Percentiles rank a stretch among this genome's conserved stretches.
Conservation (phyloP, 257 asterid genomes). For the Solanum tarijense region DNA sequence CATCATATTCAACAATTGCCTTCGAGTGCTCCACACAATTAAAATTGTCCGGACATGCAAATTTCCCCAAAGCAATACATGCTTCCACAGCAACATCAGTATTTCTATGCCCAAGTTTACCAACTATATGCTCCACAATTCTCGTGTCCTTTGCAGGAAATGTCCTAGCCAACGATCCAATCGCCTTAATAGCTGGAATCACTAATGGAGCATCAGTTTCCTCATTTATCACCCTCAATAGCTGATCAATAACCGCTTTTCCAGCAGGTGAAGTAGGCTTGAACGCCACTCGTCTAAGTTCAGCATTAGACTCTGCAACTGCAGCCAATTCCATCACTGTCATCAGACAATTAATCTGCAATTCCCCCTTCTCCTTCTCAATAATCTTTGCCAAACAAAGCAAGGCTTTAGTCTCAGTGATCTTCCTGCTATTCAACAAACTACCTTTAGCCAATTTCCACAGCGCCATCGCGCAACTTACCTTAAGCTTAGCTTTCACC, state of each 20-base stretch:
- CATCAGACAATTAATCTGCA: constrained; percentile 60
- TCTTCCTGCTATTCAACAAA: constrained; percentile 49
- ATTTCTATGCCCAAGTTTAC: constrained; percentile 42
- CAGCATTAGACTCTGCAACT: constrained; percentile 60
- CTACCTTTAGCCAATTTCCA: constrained; percentile 78
- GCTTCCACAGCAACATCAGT: constrained; percentile 57
- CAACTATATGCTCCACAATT: constrained; percentile 43
- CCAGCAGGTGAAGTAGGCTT: constrained; percentile 74
- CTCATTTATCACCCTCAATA: constrained; percentile 45
- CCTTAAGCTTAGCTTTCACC: constrained; percentile 44
- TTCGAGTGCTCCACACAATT: constrained; percentile 50
- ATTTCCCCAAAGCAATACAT: constrained; percentile 54
- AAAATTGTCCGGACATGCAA: constrained; percentile 52
- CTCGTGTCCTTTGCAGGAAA: constrained; percentile 75
- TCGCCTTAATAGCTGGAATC: constrained; percentile 41
- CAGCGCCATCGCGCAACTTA: constrained; percentile 58
- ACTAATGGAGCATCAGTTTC: constrained; percentile 23
- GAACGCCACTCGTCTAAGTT: constrained; percentile 61
- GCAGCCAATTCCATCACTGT: constrained; percentile 66
- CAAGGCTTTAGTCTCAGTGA: constrained; percentile 70
- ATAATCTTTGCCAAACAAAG: constrained; percentile 75
- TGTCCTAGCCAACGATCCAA: constrained; percentile 64
- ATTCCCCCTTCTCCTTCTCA: constrained; percentile 55
- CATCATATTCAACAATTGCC: constrained; percentile 56
- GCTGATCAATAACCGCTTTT: constrained; percentile 78